Evolutionary conservation across 805 yeast genomes (phyloP), one percentile per base, ranked within the genome.

Genomic region (Ogataea glucozyma): DNA sequence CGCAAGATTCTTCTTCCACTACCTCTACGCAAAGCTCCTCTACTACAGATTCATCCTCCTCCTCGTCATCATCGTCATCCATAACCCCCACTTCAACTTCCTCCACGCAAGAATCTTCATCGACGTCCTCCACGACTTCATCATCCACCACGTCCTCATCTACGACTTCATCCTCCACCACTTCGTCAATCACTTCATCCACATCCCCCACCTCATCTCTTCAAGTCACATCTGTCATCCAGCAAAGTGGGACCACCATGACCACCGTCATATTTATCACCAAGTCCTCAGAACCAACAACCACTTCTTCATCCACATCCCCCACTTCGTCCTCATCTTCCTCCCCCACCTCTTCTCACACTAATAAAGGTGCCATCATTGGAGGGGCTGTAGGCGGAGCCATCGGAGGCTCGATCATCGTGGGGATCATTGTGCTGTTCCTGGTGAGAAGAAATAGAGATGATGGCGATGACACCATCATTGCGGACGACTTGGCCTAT

Each of bases 401-500:
- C 16, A 44, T 57, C 14, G 69, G 64, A n/a, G 61, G 59, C 2
- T 30, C 54, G 3, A 19, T 53, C 4, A 26, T 63, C 10, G 26
- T 58, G n/a, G 58, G 53, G 46, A 58, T 30, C 44, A 51, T 53
- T 38, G 48, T 52, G 49, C 69, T 53, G 63, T 65, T 47, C 20
- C 40, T 73, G 38, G 62, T 71, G 32, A 53, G 66, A 38, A 61
- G 71, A 38, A 68, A 63, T 29, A 39, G 51, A 31, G 56, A 61
- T 55, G 59, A 51, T 59, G 53, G 58, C 37, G 59, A 48, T 70
- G 75, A 55, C 69, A 74, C 50, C 1, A 47, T 57, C 17, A 72
- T 71, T 41, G 66, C 75, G 16, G 75, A 76, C 56, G 84, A 79
- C 54, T 70, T 75, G 29, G 83, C 77, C 4, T 78, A 76, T 53